These are phyloP conservation scores for Pleurotus cornucopiae DNA, from an alignment of 768 basidiomycete species.

Conservation along the genomic window DNA sequence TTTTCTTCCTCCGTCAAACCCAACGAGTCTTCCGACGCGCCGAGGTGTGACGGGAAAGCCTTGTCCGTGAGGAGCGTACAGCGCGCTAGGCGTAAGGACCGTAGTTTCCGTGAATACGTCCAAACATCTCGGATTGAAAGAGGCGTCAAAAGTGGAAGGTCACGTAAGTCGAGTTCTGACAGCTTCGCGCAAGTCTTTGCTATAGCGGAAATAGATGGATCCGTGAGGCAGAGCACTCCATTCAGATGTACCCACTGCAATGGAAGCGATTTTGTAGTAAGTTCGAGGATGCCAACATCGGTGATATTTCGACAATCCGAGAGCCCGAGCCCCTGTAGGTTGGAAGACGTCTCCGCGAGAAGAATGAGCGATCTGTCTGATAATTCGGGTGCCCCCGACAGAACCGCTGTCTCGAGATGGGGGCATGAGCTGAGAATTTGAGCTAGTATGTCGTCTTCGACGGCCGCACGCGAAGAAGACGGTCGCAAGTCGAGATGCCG, in stretches of 20 bases:
- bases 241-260: slow-evolving; percentile 75
- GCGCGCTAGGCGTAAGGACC: slow-evolving; percentile 72
- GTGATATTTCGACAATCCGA: slow-evolving; percentile 72
- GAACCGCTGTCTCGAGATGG: slow-evolving; percentile 61
- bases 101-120: slow-evolving; percentile 72
- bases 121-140: slow-evolving; percentile 78
- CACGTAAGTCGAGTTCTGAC: slow-evolving; percentile 75
- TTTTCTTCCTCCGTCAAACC: slow-evolving; percentile 31
- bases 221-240: slow-evolving; percentile 59
- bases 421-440: slow-evolving; percentile 53
- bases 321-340: slow-evolving; percentile 73
- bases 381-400: slow-evolving; percentile 64
- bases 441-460: slow-evolving; percentile 57
- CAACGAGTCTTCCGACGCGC: slow-evolving; percentile 16
- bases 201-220: slow-evolving; percentile 60
- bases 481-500: slow-evolving; percentile 55
- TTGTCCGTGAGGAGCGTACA: slow-evolving; percentile 76
- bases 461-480: slow-evolving; percentile 31
- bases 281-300: slow-evolving; percentile 69
- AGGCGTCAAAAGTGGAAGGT: slow-evolving; percentile 64
- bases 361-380: slow-evolving; percentile 66
- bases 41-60: slow-evolving; percentile 60
- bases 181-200: slow-evolving; percentile 73
- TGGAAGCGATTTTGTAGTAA: slow-evolving; percentile 64
- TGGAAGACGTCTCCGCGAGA: slow-evolving; percentile 57